Evolutionary conservation across 78 protist genomes (phyloP), one percentile per base, ranked within the genome.

Genomic region (Tieghemostelium lacteum): DNA sequence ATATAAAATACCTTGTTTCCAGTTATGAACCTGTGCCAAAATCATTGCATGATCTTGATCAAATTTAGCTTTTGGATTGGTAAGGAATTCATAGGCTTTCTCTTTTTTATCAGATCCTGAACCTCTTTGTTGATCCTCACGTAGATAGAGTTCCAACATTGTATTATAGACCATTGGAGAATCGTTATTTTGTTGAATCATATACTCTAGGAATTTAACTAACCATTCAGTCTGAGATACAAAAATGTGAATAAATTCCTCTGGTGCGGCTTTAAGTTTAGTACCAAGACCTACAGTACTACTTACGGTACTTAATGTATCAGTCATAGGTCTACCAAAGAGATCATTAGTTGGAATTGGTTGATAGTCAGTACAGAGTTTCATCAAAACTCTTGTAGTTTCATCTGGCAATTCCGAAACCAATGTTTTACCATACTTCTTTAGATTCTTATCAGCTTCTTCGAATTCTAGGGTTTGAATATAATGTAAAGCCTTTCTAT

Each of bases 11-110:
- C 98, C 99, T 17, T 26, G 36, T 62, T 58, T 31, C 87, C 94
- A 97, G 42, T 80, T 64, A 42, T 77, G 74, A 65, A 50, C 73
- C 70, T 96, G 97, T 40, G 66, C 76, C 2, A 97, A 94, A 16
- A 95, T 94, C 67, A 97, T 75, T 57, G 97, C 99, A 33, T 97
- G 98, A 37, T 95, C 94, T 39, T 73, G 77, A 83, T 83, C 91
- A 49, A 83, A 83, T 58, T 69, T 69, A 0, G 70, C 63, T 61
- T 83, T 83, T 55, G 67, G 91, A 83, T 70, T 83, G 0, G 78
- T 83, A 19, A 83, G 54, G 39, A 83, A 83, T 45, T 83, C 91
- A 83, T 83, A 83, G 31, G 91, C 91, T 45, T 83, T 83, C 8
- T 70, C 87, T 70, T 61, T 45, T 1, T 72, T 73, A 26, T 61